Conservation (phyloP, 495 filamentous ascomycete genomes). For the Lasiosphaeris hirsuta region DNA sequence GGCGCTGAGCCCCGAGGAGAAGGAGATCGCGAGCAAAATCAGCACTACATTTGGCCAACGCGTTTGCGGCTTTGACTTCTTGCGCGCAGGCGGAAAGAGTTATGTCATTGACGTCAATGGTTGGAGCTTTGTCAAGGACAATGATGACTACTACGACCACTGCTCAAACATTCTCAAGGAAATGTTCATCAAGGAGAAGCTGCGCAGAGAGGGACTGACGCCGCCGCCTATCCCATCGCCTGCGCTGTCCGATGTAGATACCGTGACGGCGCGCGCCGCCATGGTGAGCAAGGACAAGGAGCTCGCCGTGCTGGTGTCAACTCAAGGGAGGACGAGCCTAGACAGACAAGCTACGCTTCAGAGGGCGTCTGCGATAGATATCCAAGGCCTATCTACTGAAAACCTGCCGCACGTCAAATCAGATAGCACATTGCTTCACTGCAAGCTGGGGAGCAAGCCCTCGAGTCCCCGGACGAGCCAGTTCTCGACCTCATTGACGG, state of each 20-base stretch:
- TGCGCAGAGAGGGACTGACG: constrained; percentile 41
- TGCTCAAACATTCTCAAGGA: constrained; percentile 80
- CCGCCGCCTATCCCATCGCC: constrained; percentile 42
- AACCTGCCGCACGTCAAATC: constrained; percentile 8
- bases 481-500: constrained; percentile 29
- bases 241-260: constrained; percentile 42
- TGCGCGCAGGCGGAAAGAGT: constrained; percentile 81
- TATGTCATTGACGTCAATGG: constrained; percentile 99
- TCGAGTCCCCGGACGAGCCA: constrained; percentile 33
- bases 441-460: constrained; percentile 35
- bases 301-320: constrained; percentile 19
- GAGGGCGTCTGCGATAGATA: background rate
- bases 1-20: constrained; percentile 73
- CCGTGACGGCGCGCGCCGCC: constrained; percentile 31
- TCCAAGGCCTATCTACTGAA: constrained; percentile 15
- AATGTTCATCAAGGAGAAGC: constrained; percentile 77
- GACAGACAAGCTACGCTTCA: constrained; percentile 22
- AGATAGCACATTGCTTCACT: constrained; percentile 10
- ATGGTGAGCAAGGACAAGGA: constrained; percentile 35
- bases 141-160: constrained; percentile 95
- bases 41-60: constrained; percentile 89
- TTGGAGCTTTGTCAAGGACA: constrained; percentile 99
- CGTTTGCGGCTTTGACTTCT: constrained; percentile 94
- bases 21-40: constrained; percentile 81
- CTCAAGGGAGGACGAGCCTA: constrained; percentile 36